Evolutionary conservation across 768 basidiomycete genomes (phyloP).

Genomic region (Mrakia frigida): DNA sequence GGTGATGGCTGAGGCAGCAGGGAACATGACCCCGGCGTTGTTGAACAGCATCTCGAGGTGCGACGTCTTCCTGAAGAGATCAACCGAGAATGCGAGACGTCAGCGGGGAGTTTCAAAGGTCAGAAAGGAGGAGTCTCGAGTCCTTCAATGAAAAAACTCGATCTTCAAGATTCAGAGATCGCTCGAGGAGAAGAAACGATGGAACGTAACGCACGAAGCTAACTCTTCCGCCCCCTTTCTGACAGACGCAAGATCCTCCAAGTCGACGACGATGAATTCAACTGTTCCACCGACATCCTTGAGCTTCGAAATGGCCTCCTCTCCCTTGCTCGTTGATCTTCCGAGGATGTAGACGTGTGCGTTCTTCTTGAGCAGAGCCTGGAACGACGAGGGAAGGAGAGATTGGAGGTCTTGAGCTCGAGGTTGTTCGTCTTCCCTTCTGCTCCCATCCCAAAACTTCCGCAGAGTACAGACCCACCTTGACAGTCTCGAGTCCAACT

Average conservation of each 20-base stretch:
- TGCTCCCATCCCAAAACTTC: neutral
- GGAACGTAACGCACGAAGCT: constrained; percentile 6
- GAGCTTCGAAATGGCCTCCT: neutral
- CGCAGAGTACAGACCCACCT: neutral
- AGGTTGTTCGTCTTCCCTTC: neutral
- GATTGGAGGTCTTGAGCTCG: neutral
- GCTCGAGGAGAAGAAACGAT: neutral
- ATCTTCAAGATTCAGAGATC: neutral
- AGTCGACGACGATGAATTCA: constrained; percentile 11
- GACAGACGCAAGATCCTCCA: constrained; percentile 1
- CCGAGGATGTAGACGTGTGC: constrained; percentile 29
- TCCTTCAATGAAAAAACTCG: too few relatives aligned
- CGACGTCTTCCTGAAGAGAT: constrained; percentile 9
- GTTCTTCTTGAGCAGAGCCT: constrained; percentile 25
- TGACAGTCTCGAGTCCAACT: constrained; percentile 11
- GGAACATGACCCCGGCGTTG: constrained; percentile 26
- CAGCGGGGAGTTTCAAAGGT: too few relatives aligned
- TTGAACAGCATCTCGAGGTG: constrained; percentile 20
- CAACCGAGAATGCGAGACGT: too few relatives aligned
- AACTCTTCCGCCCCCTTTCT: constrained; percentile 14
- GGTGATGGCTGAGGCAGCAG: neutral
- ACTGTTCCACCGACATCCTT: neutral
- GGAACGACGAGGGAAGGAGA: neutral
- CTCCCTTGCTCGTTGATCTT: constrained; percentile 13
- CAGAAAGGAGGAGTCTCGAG: neutral